These are phyloP conservation scores for Rehmannia glutinosa DNA, from an alignment of 257 asterid genomes.

Conservation along the genomic window DNA sequence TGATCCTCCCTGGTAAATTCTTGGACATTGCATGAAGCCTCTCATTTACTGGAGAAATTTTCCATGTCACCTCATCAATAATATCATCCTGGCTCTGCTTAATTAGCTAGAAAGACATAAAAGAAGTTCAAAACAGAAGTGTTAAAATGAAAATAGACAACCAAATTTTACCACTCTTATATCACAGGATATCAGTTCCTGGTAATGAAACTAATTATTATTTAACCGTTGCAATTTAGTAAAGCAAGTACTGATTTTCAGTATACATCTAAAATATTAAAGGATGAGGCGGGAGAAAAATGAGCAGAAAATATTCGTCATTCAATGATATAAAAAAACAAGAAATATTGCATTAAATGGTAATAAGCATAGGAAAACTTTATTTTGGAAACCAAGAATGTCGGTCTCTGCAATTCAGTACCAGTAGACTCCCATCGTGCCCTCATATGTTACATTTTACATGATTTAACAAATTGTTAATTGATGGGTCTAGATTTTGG, in stretches of 20 bases:
- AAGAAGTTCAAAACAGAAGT: conserved; percentile 10
- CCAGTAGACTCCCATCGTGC: too few relatives aligned
- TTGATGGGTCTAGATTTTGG: background rate
- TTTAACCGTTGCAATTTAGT: background rate
- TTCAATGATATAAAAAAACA: too few relatives aligned
- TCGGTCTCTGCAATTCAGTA: too few relatives aligned
- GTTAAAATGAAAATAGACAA: background rate
- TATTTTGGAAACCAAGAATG: too few relatives aligned
- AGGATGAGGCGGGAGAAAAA: too few relatives aligned
- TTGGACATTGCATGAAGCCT: conserved; percentile 76
- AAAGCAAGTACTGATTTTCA: background rate
- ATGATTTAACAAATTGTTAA: too few relatives aligned
- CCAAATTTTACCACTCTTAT: background rate
- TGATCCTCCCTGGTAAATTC: conserved; percentile 53
- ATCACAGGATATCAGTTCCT: conserved; percentile 3
- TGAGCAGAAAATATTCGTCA: too few relatives aligned
- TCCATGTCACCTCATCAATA: conserved; percentile 89
- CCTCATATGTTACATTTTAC: too few relatives aligned
- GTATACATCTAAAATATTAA: too few relatives aligned
- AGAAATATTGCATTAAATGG: too few relatives aligned
- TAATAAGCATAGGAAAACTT: too few relatives aligned
- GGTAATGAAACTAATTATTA: background rate
- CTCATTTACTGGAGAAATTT: conserved; percentile 86
- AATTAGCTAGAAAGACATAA: conserved; percentile 48
- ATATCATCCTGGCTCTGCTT: conserved; percentile 93